Evolutionary conservation across 2,329 filamentous ascomycete species (phyloP).

Genomic region (Alternaria consortialis): DNA sequence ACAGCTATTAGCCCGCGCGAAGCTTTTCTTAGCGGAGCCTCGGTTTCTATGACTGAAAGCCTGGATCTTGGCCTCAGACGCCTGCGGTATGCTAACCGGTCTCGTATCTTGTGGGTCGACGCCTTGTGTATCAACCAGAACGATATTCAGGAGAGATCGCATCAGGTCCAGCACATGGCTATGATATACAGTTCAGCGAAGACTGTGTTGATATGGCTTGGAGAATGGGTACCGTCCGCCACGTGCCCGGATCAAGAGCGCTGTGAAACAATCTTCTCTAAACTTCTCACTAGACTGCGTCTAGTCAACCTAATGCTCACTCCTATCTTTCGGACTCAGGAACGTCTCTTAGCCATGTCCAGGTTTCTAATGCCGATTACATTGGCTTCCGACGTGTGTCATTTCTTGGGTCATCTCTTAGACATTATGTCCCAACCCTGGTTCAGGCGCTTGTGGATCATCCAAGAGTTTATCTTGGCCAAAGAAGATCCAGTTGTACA

Average conservation of each 20-base stretch:
- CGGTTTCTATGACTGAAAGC: fast-evolving
- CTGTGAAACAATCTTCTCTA: background rate
- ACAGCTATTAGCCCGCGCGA: background rate
- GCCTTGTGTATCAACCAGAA: background rate
- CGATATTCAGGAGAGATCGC: background rate
- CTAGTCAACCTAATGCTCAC: background rate
- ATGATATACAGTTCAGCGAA: background rate
- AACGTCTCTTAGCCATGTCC: background rate
- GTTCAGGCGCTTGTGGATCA: background rate
- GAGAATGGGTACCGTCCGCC: background rate
- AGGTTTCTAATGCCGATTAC: background rate
- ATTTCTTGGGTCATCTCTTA: background rate
- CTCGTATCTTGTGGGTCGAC: background rate
- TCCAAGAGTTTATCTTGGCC: background rate
- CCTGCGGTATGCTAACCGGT: background rate
- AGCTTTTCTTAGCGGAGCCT: background rate
- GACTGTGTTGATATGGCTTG: background rate
- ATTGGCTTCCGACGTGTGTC: background rate
- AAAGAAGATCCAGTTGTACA: background rate
- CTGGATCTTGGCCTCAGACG: background rate
- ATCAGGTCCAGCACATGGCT: background rate
- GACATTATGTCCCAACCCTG: background rate
- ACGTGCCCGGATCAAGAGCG: background rate
- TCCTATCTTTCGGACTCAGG: too few relatives aligned
- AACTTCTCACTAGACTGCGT: background rate